Evolutionary conservation across 2,329 filamentous ascomycete species (phyloP), one percentile per base, ranked within the genome.

Genomic region (Verticillium albo-atrum): DNA sequence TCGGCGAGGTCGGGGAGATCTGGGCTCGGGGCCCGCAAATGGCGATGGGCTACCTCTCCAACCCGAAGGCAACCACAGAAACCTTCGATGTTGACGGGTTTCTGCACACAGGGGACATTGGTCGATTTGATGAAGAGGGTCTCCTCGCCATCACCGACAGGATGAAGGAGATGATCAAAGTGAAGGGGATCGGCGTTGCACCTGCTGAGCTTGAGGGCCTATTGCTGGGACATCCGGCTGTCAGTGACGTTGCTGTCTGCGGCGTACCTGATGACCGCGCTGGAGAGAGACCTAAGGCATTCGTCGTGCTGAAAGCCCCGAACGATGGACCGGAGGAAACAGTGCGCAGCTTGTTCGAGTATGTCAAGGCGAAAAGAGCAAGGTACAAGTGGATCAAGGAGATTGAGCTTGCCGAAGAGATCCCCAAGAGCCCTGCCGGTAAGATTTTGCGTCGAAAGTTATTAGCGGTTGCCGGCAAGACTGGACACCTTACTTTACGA

Each of bases 141-240:
- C 75, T 85, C 63, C 74, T 89, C 10, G 78, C 79, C 28, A 85
- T 87, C 58, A 77, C 78, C 1, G 85, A 89, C 65, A 78, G 85
- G 0, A 83, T 89, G 68, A 89, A 89, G 72, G 86, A 89, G 70
- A 82, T 88, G 77, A 86, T 88, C 70, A 89, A 89, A 68, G 85
- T 88, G 10, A 87, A 88, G 62, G 86, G 86, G 0, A 81, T 86
- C 35, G 81, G 79, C 5, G 82, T 87, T 7, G 82, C 85, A 6
- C 86, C 86, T 0, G 85, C 85, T 0, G 86, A 89, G 67, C 74
- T 89, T 0, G 86, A 89, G 66, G 84, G 87, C 63, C 66, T 84
- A 2, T 70, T 89, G n/a, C 76, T 88, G 1, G 81, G 84, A 0
- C 83, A 88, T 61, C 67, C 72, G 0, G 76, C 75, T 15, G 80